Percentiles rank a stretch among this genome's conserved stretches.
Evolutionary conservation across 164 flowering plant species (phyloP).

Genomic region (Akebia trifoliata): DNA sequence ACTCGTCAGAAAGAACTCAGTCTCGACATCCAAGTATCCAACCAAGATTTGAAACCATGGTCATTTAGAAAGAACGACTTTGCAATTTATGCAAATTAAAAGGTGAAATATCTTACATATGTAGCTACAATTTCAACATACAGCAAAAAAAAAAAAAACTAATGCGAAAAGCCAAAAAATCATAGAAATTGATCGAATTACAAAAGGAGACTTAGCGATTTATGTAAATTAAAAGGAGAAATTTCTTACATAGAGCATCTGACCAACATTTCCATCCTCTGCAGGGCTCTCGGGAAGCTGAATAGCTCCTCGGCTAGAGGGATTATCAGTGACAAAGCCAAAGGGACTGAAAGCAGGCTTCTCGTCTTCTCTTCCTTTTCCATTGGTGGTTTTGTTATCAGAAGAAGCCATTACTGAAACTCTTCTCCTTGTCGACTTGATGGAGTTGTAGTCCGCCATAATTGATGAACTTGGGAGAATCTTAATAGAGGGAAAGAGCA

Average conservation of each 20-base stretch:
- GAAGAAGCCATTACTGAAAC: conserved; percentile 10
- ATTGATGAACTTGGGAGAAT: conserved; percentile 10
- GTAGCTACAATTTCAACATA: not conserved
- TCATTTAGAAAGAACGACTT: too few species aligned
- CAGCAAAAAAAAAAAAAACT: not conserved
- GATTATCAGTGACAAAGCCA: conserved; percentile 90
- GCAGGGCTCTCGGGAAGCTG: conserved; percentile 89
- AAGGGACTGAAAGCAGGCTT: conserved; percentile 72
- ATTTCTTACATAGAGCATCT: conserved; percentile 72
- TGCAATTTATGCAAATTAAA: too few species aligned
- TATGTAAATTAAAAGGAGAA: not conserved
- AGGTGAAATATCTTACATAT: too few species aligned
- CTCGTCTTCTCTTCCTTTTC: conserved; percentile 15
- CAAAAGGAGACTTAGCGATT: not conserved
- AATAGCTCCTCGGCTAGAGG: conserved; percentile 81
- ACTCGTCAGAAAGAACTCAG: too few species aligned
- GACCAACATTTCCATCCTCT: conserved; percentile 95
- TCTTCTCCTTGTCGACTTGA: conserved; percentile 6
- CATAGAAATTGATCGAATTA: not conserved
- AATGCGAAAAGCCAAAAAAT: not conserved
- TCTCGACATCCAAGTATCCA: too few species aligned
- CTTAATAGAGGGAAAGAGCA: conserved; percentile 5
- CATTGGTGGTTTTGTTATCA: conserved; percentile 10
- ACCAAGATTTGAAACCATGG: too few species aligned
- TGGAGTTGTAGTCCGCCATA: not conserved